Evolutionary conservation across 495 filamentous ascomycete genomes (phyloP), one percentile per base, ranked within the genome.

Genomic region (Parathielavia hyrcaniae): DNA sequence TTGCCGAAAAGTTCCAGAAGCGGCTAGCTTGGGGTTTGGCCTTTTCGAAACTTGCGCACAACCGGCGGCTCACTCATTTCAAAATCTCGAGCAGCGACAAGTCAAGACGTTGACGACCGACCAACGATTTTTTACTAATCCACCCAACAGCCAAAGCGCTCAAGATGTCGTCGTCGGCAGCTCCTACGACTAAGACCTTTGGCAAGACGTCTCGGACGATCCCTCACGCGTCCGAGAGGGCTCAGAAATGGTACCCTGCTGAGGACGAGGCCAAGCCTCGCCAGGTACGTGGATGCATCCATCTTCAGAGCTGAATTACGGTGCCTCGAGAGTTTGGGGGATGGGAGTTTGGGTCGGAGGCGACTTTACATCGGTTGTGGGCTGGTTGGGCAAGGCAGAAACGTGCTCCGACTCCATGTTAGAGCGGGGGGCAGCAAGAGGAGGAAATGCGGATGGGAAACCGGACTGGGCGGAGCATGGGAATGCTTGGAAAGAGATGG

Each of bases 211-310:
- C 90, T 79, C 86, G 93, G 79, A 81, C 85, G 75, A 83, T 98
- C 73, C 89, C 89, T 69, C 80, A 84, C 73, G 76, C 81, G 71
- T 80, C 84, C 68, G 83, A 93, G 77, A 95, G 95, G 88, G 93
- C 92, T 71, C 83, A 86, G 84, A 99, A 97, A 81, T 99, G 92
- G 89, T 99, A 99, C 78, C 95, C 95, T 75, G 88, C 91, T 69
- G 90, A 96, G 74, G 93, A 97, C 77, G 87, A 92, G 73, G 71
- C 81, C 71, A 81, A 88, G 80, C 86, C 87, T 61, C 96, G 89
- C 83, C 93, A 93, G 86, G 95, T 99, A 79, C 72, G 84, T 84
- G 53, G 47, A 65, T 69, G 62, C 60, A 63, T 61, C 52, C 57
- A 35, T 44, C 46, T 60, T 56, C 35, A 19, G 35, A 52, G 44